Percentiles rank a stretch among this genome's conserved stretches.
These are phyloP conservation scores for Populus alba DNA, from an alignment of 345 rosid species.

Conservation along the genomic window DNA sequence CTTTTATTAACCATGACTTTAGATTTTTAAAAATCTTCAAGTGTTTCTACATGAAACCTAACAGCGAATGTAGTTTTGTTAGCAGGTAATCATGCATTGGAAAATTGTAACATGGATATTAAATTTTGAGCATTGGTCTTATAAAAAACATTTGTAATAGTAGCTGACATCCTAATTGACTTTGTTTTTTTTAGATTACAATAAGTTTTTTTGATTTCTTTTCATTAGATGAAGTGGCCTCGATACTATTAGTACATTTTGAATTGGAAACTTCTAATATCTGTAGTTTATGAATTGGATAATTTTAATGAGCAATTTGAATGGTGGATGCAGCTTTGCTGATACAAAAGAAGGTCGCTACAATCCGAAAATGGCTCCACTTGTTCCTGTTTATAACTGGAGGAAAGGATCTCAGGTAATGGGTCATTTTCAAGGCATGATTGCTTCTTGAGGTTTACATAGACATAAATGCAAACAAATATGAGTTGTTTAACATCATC, in stretches of 20 bases:
- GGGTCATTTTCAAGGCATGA: slow-evolving; percentile 12
- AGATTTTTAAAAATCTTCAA: too few relatives aligned
- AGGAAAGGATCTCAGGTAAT: slow-evolving; percentile 98
- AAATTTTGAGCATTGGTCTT: background rate
- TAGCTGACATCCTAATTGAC: background rate
- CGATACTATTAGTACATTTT: background rate
- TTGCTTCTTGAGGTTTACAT: slow-evolving; percentile 7
- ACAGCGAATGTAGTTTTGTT: too few relatives aligned
- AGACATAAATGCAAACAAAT: background rate
- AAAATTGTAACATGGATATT: background rate
- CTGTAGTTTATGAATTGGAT: background rate
- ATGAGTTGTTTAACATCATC: slow-evolving; percentile 1
- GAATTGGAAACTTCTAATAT: background rate
- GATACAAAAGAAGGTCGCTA: slow-evolving; percentile 95
- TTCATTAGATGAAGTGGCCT: background rate
- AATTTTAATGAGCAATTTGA: background rate
- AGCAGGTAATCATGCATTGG: too few relatives aligned
- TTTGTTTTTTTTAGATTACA: background rate
- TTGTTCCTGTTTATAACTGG: slow-evolving; percentile 82
- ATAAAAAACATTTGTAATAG: background rate
- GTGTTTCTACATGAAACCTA: too few relatives aligned
- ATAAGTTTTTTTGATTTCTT: background rate
- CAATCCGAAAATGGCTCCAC: slow-evolving; percentile 84
- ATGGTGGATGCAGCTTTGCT: slow-evolving; percentile 69
- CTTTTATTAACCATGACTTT: too few relatives aligned